Conservation (phyloP, 768 basidiomycete genomes). For the Boletus patriciae region DNA sequence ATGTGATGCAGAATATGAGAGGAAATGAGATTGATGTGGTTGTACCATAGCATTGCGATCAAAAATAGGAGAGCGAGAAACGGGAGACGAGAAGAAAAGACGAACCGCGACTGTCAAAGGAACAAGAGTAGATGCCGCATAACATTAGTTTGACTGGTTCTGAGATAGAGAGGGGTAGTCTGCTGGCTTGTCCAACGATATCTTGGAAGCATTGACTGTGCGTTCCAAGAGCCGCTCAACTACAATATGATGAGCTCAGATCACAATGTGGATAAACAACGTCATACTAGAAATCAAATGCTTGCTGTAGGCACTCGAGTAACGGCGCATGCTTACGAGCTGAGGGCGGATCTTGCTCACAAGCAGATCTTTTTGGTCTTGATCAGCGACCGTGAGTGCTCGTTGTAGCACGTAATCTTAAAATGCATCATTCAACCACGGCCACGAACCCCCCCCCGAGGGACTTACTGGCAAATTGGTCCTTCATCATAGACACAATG, state of each 20-base stretch:
- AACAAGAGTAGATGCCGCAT: conserved; percentile 1
- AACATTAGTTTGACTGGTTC: conserved; percentile 24
- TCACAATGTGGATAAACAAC: background rate
- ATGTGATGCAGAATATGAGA: conserved; percentile 32
- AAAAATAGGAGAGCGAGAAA: conserved; percentile 19
- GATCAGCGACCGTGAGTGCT: conserved; percentile 66
- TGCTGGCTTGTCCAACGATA: conserved; percentile 28
- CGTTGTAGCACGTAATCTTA: conserved; percentile 86
- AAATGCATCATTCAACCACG: background rate
- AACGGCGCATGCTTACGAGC: conserved; percentile 66
- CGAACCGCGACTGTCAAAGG: conserved; percentile 8
- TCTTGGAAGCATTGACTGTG: conserved; percentile 34
- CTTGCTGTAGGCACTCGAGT: conserved; percentile 73
- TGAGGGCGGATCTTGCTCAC: conserved; percentile 64
- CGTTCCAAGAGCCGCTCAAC: conserved; percentile 72
- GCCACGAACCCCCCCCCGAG: background rate
- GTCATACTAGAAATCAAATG: conserved; percentile 76
- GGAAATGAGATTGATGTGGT: conserved; percentile 31
- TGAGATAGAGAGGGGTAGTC: conserved; percentile 32
- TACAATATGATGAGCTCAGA: conserved; percentile 28
- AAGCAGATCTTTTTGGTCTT: conserved; percentile 68
- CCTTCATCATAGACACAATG: conserved; percentile 76
- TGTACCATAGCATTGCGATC: conserved; percentile 40
- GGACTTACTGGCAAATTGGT: conserved; percentile 82
- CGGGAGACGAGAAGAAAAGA: conserved; percentile 2